Evolutionary conservation across 2,329 filamentous ascomycete species (phyloP).

Genomic region (Arthrobotrys entomopaga): DNA sequence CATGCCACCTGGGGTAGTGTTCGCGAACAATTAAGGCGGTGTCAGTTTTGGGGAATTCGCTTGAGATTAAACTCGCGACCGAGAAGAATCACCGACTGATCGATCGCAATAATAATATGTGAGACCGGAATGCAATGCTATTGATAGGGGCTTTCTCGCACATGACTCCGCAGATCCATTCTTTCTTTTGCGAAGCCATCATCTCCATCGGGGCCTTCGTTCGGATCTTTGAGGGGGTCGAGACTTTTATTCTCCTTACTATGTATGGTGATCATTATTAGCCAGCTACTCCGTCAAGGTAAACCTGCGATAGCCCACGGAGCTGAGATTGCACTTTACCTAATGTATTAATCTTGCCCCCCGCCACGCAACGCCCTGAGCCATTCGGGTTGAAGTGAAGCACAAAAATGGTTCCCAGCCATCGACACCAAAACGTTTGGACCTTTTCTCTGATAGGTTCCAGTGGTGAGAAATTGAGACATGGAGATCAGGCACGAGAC

Average conservation of each 20-base stretch:
- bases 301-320: constrained; percentile 32
- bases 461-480: constrained; percentile 34
- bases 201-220: constrained; percentile 10
- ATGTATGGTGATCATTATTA: constrained; percentile 5
- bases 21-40: constrained; percentile 23
- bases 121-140: not conserved
- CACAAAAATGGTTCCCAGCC: constrained; percentile 3
- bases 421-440: constrained; percentile 9
- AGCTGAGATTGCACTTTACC: constrained; percentile 23
- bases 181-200: not conserved
- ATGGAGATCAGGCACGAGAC: constrained; percentile 39
- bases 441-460: constrained; percentile 17
- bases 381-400: constrained; percentile 4
- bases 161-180: constrained; percentile 49
- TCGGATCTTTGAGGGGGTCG: constrained; percentile 1
- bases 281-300: not conserved
- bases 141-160: constrained; percentile 19
- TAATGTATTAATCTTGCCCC: too few species aligned
- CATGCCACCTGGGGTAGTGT: constrained; percentile 34
- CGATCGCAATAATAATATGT: too few species aligned
- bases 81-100: too few species aligned
- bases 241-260: not conserved
- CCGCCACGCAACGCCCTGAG: constrained; percentile 26
- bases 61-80: constrained; percentile 29
- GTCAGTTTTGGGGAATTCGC: constrained; percentile 44